Evolutionary conservation across 2,329 filamentous ascomycete species (phyloP).

Genomic region (Acephala macrosclerotiorum): DNA sequence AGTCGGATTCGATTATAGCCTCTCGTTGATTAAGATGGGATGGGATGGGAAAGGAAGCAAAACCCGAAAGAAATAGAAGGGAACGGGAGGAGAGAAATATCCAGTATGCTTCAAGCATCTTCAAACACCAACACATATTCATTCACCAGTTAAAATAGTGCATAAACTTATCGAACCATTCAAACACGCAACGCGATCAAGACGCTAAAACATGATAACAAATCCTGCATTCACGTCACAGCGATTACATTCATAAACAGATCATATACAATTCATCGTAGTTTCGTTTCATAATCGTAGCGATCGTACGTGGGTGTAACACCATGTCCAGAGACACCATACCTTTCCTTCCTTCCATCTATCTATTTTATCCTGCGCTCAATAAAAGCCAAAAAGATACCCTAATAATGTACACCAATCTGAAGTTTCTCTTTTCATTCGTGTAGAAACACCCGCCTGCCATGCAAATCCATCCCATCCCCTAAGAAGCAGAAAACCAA

Average conservation of each 20-base stretch:
- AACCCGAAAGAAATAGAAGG: too few species aligned
- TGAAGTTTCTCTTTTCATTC: background rate
- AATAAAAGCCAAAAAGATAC: background rate
- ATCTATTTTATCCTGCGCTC: constrained; percentile 1
- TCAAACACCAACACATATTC: too few species aligned
- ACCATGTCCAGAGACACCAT: background rate
- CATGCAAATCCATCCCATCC: constrained; percentile 2
- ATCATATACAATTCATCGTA: background rate
- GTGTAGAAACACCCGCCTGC: background rate
- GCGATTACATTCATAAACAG: background rate
- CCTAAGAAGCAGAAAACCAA: background rate
- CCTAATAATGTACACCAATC: constrained; percentile 4
- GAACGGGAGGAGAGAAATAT: too few species aligned
- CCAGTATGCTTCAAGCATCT: too few species aligned
- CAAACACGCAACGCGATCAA: too few species aligned
- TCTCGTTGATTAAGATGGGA: too few species aligned
- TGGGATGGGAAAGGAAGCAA: too few species aligned
- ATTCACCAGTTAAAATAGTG: too few species aligned
- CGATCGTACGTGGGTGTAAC: background rate
- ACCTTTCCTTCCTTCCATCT: background rate
- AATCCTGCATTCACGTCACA: too few species aligned
- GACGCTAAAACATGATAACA: too few species aligned
- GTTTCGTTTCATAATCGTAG: constrained; percentile 3
- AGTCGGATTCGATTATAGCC: too few species aligned
- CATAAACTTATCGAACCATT: too few species aligned